Evolutionary conservation across 2,329 filamentous ascomycete genomes (phyloP).

Genomic region (Pseudogymnoascus destructans): DNA sequence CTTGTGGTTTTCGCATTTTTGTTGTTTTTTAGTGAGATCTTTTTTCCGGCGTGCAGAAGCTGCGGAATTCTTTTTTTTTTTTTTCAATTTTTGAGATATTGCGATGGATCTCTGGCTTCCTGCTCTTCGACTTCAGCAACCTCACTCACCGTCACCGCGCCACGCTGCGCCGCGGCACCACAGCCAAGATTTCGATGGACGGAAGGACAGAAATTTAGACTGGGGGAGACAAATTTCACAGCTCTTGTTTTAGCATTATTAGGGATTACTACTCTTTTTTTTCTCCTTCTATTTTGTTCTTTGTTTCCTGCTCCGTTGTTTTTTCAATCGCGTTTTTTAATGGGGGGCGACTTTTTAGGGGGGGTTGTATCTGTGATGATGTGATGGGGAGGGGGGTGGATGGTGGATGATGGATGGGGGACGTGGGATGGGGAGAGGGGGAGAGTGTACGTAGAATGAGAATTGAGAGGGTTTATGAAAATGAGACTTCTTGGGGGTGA

Average conservation of each 20-base stretch:
- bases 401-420: background rate
- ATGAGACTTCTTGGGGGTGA: no score
- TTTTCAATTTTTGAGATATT: background rate
- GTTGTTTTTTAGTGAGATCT: background rate
- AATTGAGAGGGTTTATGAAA: constrained; percentile 4
- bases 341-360: background rate
- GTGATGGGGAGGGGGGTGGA: background rate
- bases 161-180: background rate
- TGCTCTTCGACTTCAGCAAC: background rate
- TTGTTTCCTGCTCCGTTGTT: background rate
- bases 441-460: constrained; percentile 3
- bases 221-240: background rate
- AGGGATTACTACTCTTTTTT: background rate
- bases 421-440: background rate
- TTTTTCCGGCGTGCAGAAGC: background rate
- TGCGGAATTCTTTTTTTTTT: background rate
- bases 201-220: background rate
- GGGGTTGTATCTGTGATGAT: constrained; percentile 1
- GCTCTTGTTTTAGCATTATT: background rate
- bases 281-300: background rate
- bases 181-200: background rate
- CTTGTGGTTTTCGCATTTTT: background rate
- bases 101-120: background rate
- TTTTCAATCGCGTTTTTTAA: background rate
- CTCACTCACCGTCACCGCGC: background rate